Evolutionary conservation across 2,329 filamentous ascomycete species (phyloP).

Genomic region (Sclerotinia minor): DNA sequence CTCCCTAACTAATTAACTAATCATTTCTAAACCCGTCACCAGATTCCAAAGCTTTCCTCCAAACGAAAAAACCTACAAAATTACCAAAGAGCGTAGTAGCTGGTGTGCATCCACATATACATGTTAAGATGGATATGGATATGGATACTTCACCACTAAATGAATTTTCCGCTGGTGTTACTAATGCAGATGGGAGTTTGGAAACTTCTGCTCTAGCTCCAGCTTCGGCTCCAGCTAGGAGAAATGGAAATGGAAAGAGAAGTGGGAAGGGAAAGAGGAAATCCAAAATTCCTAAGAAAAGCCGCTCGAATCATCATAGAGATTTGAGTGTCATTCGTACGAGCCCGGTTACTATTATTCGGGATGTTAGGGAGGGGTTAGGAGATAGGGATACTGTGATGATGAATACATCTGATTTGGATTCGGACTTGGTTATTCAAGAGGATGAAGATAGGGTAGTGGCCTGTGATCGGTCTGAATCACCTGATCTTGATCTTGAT

Average conservation of each 20-base stretch:
- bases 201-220: no score
- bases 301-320: neutral
- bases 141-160: no score
- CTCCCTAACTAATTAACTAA: no score
- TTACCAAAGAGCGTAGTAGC: neutral
- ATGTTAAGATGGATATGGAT: neutral
- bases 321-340: neutral
- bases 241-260: no score
- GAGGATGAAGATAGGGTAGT: neutral
- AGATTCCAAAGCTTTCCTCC: neutral
- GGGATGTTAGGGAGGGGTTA: rapidly evolving
- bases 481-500: no score
- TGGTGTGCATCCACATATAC: neutral
- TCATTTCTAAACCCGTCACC: neutral
- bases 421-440: neutral
- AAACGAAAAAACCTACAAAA: neutral
- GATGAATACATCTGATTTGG: neutral
- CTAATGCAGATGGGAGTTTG: neutral
- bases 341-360: neutral
- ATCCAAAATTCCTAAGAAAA: neutral
- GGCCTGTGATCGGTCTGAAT: no score
- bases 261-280: neutral
- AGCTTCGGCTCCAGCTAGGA: no score
- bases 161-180: no score
- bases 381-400: no score